A percentile compares a stretch with the other conserved stretches of the same genome.
Conservation (phyloP, 2,329 filamentous ascomycete genomes). For the Exophiala phaeomuriformis region DNA sequence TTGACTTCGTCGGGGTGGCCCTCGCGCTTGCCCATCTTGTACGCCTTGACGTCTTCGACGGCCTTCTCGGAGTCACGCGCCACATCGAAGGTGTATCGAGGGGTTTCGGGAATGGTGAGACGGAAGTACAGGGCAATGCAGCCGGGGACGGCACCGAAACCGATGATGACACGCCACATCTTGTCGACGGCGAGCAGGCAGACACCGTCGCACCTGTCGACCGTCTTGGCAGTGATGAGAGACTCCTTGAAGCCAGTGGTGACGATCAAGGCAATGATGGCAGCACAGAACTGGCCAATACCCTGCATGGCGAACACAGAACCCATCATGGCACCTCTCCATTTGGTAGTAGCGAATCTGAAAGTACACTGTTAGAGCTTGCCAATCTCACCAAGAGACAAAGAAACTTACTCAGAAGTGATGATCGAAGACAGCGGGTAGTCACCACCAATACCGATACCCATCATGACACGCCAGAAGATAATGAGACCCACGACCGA, state of each 20-base stretch:
- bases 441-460: constrained; percentile 71
- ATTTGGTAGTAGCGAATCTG: constrained; percentile 72
- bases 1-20: constrained; percentile 60
- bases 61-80: constrained; percentile 67
- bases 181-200: constrained; percentile 71
- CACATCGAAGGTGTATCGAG: constrained; percentile 80
- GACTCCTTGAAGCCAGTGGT: constrained; percentile 63
- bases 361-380: constrained; percentile 2
- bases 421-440: constrained; percentile 78
- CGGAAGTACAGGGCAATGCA: constrained; percentile 79
- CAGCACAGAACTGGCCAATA: constrained; percentile 68
- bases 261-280: constrained; percentile 68
- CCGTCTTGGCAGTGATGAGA: constrained; percentile 46
- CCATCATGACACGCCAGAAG: constrained; percentile 78
- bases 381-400: neutral
- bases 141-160: constrained; percentile 71
- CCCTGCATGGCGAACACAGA: constrained; percentile 84
- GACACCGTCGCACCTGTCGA: constrained; percentile 52
- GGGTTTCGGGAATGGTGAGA: constrained; percentile 79
- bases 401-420: constrained; percentile 57
- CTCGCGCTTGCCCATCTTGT: constrained; percentile 58
- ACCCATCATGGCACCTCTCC: constrained; percentile 81
- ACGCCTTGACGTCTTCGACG: constrained; percentile 65
- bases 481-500: constrained; percentile 52
- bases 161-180: constrained; percentile 79